Conservation (phyloP, 306 rosid genomes). For the Biancaea sappan region DNA sequence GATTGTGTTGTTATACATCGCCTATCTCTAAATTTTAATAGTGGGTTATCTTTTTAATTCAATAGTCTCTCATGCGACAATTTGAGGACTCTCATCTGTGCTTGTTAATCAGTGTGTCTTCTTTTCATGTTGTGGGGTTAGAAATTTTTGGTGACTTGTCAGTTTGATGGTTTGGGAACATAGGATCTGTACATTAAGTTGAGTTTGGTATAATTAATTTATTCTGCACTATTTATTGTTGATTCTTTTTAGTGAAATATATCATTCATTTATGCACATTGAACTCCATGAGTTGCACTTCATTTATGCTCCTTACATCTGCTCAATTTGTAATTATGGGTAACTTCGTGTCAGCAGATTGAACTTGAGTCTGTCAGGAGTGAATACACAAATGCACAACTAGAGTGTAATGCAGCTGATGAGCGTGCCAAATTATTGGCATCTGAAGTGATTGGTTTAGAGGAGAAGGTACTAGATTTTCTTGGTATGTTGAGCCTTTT, state of each 20-base stretch:
- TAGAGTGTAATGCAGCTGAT: constrained; percentile 95
- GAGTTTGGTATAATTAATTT: constrained; percentile 14
- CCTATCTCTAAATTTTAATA: not conserved
- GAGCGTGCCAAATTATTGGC: constrained; percentile 96
- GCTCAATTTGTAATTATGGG: constrained; percentile 2
- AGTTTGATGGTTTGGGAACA: not conserved
- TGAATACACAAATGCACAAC: constrained; percentile 79
- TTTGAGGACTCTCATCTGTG: not conserved
- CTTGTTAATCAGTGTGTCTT: constrained; percentile 10
- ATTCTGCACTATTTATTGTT: not conserved
- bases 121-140: constrained; percentile 9
- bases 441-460: constrained; percentile 93
- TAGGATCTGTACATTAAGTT: not conserved
- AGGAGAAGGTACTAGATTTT: constrained; percentile 86
- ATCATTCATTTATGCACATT: constrained; percentile 1
- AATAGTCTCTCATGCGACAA: not conserved
- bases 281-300: constrained; percentile 11
- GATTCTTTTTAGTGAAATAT: constrained; percentile 23
- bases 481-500: constrained; percentile 48
- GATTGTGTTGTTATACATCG: not conserved
- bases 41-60: constrained; percentile 9
- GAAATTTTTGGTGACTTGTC: constrained; percentile 4
- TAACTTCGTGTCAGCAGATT: constrained; percentile 50
- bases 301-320: not conserved
- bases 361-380: constrained; percentile 77